Conservation (phyloP, 208 protist genomes). For the Balamuthia mandrillaris region DNA sequence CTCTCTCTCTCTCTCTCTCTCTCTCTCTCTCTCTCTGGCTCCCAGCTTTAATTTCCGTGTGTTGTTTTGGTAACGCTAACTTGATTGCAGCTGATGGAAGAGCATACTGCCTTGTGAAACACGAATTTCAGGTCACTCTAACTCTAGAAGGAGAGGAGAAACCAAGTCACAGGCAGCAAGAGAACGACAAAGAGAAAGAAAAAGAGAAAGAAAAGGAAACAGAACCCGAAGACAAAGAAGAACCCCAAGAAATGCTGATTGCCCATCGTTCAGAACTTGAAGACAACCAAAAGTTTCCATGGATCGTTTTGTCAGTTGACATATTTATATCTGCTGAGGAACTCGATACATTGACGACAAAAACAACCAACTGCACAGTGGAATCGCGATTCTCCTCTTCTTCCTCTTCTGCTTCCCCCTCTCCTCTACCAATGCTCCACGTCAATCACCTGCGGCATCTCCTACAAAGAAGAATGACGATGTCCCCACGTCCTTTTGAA, state of each 20-base stretch:
- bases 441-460: too few relatives aligned
- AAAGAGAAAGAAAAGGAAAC: conserved; percentile 12
- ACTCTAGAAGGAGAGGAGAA: conserved; percentile 40
- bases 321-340: conserved; percentile 42
- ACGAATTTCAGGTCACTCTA: conserved; percentile 42
- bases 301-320: conserved; percentile 42
- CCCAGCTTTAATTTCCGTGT: background rate
- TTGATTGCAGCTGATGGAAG: conserved; percentile 7
- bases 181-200: too few relatives aligned
- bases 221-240: too few relatives aligned
- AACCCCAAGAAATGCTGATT: too few relatives aligned
- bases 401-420: too few relatives aligned
- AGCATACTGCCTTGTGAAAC: conserved; percentile 28
- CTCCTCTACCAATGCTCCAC: too few relatives aligned
- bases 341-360: too few relatives aligned
- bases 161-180: too few relatives aligned
- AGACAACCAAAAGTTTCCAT: conserved; percentile 23
- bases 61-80: background rate
- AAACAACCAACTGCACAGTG: too few relatives aligned
- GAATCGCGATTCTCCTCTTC: too few relatives aligned
- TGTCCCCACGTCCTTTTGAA: too few relatives aligned
- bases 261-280: background rate
- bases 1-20: background rate
- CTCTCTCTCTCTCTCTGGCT: background rate
- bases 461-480: too few relatives aligned